Evolutionary conservation across 495 filamentous ascomycete species (phyloP), one percentile per base, ranked within the genome.

Genomic region (Aspergillus homomorphus): DNA sequence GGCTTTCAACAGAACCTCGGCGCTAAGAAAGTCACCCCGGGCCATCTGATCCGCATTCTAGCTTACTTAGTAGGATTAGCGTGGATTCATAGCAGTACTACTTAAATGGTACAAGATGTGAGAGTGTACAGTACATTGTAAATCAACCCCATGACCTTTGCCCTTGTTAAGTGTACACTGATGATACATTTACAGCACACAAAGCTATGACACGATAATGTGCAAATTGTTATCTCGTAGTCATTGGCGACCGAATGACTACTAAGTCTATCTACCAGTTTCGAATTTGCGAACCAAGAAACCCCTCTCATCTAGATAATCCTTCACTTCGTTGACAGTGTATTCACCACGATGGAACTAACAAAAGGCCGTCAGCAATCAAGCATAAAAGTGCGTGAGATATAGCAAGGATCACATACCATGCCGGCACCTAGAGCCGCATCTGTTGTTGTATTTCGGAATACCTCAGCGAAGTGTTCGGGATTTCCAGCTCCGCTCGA

Each of bases 351-450:
- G 81, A 75, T 98, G 94, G 70, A 98, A 98, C 86, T 89, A 61
- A 20, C 26, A 54, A 26, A 38, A 73, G 59, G 48, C 44, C 22
- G 45, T 56, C 54, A 51, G 49, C 64, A 60, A 30, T 59, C 43
- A 26, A 5, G 22, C n/a, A 28, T 50, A 26, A 42, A 4, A 43
- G 20, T 12, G 15, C 5, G 12, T 38, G 5, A 9, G 16, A 19
- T 4, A 14, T 8, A 18, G 28, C 24, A 42, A 4, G 20, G 20
- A 18, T 18, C 56, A 77, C 82, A 73, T 77, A 89, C 86, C 87
- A 98, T 98, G 51, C 94, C 94, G 22, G 94, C 94, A 16, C 94
- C 94, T 30, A 98, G 70, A 24, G 94, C 94, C 30, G 94, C 94
- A 79, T 98, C 94, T 15, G 92, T 92, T 15, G 79, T 80, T 22